These are phyloP conservation scores for Gossypium rotundifolium DNA, from an alignment of 345 rosid genomes.

Conservation along the genomic window DNA sequence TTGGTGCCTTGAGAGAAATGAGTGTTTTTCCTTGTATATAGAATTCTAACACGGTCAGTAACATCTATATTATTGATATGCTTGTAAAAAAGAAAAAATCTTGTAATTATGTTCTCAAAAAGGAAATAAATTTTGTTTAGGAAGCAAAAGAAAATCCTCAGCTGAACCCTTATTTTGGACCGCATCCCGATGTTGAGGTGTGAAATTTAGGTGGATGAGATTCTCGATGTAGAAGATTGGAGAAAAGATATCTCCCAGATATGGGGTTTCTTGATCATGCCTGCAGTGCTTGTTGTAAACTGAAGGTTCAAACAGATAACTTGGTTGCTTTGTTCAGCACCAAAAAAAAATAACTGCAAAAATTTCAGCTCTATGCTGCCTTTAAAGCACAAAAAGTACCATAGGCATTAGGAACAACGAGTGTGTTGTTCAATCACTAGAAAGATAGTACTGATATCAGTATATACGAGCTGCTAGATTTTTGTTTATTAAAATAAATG, in stretches of 20 bases:
- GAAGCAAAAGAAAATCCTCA: neutral
- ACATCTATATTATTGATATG: neutral
- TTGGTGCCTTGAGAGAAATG: neutral
- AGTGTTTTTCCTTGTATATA: neutral
- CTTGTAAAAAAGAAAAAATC: neutral
- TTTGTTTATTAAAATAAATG: neutral
- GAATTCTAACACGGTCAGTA: neutral
- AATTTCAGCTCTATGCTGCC: slow-evolving; percentile 22
- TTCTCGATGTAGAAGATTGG: slow-evolving; percentile 2
- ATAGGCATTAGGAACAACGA: slow-evolving; percentile 68
- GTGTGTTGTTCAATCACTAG: slow-evolving; percentile 58
- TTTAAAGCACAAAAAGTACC: slow-evolving; percentile 48
- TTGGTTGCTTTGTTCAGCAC: neutral
- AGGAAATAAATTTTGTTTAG: neutral
- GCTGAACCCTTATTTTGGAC: neutral
- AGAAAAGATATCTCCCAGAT: neutral
- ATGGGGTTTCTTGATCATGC: slow-evolving; percentile 15
- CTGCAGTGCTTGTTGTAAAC: slow-evolving; percentile 13
- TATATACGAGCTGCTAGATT: neutral
- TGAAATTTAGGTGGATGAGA: neutral
- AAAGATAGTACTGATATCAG: slow-evolving; percentile 7
- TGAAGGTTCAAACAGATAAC: slow-evolving; percentile 4
- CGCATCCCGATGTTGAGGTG: neutral
- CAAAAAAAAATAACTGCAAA: slow-evolving; percentile 18
- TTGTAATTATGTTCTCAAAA: too few relatives aligned